Evolutionary conservation across 1,284 basidiomycete genomes (phyloP).

Genomic region (Ustilago tritici): DNA sequence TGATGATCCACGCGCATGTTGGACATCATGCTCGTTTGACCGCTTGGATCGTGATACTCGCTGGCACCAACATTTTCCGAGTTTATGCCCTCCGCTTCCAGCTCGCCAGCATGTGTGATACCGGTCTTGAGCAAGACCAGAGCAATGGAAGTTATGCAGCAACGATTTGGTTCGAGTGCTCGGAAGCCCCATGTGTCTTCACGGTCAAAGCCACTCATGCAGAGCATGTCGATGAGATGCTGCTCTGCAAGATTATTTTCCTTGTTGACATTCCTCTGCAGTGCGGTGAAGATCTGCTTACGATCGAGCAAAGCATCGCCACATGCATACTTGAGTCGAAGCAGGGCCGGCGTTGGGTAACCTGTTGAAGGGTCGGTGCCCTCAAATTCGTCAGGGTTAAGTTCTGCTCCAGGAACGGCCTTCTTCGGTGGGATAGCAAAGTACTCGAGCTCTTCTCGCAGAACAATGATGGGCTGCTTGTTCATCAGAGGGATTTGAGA

Average conservation of each 20-base stretch:
- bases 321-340: slow-evolving; percentile 70
- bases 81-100: slow-evolving; percentile 56
- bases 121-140: slow-evolving; percentile 97
- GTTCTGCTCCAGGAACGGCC: slow-evolving; percentile 7
- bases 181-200: slow-evolving; percentile 98
- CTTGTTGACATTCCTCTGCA: slow-evolving; percentile 98
- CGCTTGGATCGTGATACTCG: slow-evolving; percentile 49
- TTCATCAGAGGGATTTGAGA: slow-evolving; percentile 79
- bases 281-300: slow-evolving; percentile 92
- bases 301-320: slow-evolving; percentile 89
- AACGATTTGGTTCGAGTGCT: slow-evolving; percentile 91
- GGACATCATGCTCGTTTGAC: slow-evolving; percentile 64
- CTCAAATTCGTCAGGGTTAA: slow-evolving; percentile 37
- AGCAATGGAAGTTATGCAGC: slow-evolving; percentile 97
- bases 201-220: slow-evolving; percentile 98
- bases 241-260: slow-evolving; percentile 99
- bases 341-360: slow-evolving; percentile 81
- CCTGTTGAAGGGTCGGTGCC: slow-evolving; percentile 73
- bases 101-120: slow-evolving; percentile 80
- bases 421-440: slow-evolving; percentile 82
- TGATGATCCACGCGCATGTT: slow-evolving; percentile 79
- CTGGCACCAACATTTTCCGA: slow-evolving; percentile 15
- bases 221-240: slow-evolving; percentile 99
- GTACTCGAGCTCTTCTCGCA: slow-evolving; percentile 97
- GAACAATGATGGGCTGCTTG: slow-evolving; percentile 98